Conservation (phyloP, 768 basidiomycete genomes). For the Grammothele lineata region DNA sequence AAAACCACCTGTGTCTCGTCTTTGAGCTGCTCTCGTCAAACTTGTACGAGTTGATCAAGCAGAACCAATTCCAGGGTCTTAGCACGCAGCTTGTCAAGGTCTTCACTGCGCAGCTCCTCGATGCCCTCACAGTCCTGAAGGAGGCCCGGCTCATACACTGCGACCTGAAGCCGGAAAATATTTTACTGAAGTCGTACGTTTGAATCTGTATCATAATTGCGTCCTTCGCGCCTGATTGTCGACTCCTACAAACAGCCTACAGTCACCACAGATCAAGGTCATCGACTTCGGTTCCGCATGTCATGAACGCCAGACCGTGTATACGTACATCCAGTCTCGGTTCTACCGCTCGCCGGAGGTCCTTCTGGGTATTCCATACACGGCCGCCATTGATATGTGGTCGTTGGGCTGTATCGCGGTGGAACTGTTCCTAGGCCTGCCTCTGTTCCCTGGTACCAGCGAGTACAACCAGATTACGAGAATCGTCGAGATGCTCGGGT, state of each 20-base stretch:
- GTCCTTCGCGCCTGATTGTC: conserved; percentile 1
- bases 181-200: conserved; percentile 87
- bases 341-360: conserved; percentile 99
- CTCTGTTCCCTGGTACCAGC: conserved; percentile 96
- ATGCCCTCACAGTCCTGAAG: conserved; percentile 88
- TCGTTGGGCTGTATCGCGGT: conserved; percentile 97
- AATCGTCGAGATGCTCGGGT: conserved; percentile 99
- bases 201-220: no score
- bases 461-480: conserved; percentile 98
- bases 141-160: conserved; percentile 97
- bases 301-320: conserved; percentile 98
- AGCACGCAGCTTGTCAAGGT: conserved; percentile 98
- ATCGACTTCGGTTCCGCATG: conserved; percentile 99
- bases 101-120: conserved; percentile 93
- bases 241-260: conserved; percentile 51
- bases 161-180: conserved; percentile 98
- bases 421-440: conserved; percentile 93
- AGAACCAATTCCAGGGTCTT: conserved; percentile 97
- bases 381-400: conserved; percentile 98
- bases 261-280: conserved; percentile 97
- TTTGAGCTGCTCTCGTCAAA: conserved; percentile 97
- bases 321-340: conserved; percentile 98
- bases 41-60: conserved; percentile 98
- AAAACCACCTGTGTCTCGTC: conserved; percentile 93
- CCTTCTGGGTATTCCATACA: conserved; percentile 90